Conservation (phyloP, 2,329 filamentous ascomycete genomes). For the Penicillium corylophilum region DNA sequence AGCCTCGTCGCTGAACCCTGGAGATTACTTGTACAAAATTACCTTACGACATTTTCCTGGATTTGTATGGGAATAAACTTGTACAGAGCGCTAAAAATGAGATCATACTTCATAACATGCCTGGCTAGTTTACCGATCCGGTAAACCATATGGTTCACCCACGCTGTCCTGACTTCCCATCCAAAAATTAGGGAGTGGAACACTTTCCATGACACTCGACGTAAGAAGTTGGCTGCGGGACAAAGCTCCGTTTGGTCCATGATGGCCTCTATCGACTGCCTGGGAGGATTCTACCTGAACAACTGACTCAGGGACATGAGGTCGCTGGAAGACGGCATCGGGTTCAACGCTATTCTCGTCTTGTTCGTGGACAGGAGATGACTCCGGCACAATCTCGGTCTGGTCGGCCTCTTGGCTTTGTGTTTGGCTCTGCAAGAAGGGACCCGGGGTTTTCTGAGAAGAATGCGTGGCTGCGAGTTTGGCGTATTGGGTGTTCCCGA, state of each 20-base stretch:
- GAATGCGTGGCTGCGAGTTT: constrained; percentile 1
- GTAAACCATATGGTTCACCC: constrained; percentile 37
- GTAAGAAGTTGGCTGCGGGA: constrained; percentile 40
- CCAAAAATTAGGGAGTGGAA: constrained; percentile 41
- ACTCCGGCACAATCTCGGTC: constrained; percentile 40
- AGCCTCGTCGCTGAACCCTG: neutral
- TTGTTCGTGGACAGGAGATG: constrained; percentile 33
- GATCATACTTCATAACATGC: constrained; percentile 17
- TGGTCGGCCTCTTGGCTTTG: constrained; percentile 25
- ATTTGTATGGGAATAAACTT: neutral
- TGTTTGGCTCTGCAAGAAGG: constrained; percentile 22
- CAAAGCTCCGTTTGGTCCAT: constrained; percentile 24
- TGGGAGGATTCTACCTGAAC: constrained; percentile 46
- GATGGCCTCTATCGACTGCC: constrained; percentile 27
- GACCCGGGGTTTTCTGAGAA: constrained; percentile 8
- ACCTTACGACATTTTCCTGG: too few relatives aligned
- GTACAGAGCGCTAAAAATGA: neutral
- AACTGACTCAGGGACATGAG: constrained; percentile 26
- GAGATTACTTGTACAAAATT: too few relatives aligned
- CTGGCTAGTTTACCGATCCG: constrained; percentile 18
- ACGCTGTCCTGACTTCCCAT: constrained; percentile 40
- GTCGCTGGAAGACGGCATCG: constrained; percentile 16
- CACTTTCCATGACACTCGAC: constrained; percentile 46
- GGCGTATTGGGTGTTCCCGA: constrained; percentile 20
- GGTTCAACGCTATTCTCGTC: constrained; percentile 10